Evolutionary conservation across 371 early-diverging fungal species (phyloP).

Genomic region (Capniomyces stellatus): DNA sequence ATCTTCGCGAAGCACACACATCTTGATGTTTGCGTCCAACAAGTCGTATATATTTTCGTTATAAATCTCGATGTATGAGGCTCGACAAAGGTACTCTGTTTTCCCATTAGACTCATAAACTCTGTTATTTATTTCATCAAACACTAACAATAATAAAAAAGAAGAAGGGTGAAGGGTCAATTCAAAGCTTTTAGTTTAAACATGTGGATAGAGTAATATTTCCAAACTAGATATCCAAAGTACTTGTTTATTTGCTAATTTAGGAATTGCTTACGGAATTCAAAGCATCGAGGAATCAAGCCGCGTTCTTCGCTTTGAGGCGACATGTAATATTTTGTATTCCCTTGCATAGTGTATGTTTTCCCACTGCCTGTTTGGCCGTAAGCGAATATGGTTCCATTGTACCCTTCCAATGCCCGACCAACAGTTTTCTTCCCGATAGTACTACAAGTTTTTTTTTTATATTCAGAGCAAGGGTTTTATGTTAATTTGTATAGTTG

Average conservation of each 20-base stretch:
- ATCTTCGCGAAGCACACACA: constrained; percentile 36
- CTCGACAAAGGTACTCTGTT: constrained; percentile 45
- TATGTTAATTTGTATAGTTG: no score
- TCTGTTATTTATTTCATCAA: constrained; percentile 27
- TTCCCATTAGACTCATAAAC: constrained; percentile 20
- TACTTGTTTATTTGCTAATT: no score
- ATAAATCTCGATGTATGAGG: constrained; percentile 78
- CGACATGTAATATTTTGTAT: constrained; percentile 21
- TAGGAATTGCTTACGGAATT: constrained; percentile 20
- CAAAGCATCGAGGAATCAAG: constrained; percentile 38
- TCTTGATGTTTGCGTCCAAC: constrained; percentile 33
- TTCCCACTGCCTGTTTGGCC: constrained; percentile 85
- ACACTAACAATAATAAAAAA: constrained; percentile 11
- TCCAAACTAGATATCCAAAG: no score
- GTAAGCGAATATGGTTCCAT: constrained; percentile 75
- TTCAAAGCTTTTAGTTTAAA: constrained; percentile 1
- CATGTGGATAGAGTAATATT: no score
- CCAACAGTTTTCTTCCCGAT: constrained; percentile 46
- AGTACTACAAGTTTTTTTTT: constrained; percentile 5
- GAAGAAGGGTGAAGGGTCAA: constrained; percentile 1
- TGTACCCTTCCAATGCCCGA: constrained; percentile 57
- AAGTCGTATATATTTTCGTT: constrained; percentile 81
- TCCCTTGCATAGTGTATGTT: constrained; percentile 69
- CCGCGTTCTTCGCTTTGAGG: constrained; percentile 26
- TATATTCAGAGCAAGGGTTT: no score